A percentile compares a stretch with the other conserved stretches of the same genome.
These are phyloP conservation scores for Pistacia integerrima DNA, from an alignment of 345 rosid genomes.

Conservation along the genomic window DNA sequence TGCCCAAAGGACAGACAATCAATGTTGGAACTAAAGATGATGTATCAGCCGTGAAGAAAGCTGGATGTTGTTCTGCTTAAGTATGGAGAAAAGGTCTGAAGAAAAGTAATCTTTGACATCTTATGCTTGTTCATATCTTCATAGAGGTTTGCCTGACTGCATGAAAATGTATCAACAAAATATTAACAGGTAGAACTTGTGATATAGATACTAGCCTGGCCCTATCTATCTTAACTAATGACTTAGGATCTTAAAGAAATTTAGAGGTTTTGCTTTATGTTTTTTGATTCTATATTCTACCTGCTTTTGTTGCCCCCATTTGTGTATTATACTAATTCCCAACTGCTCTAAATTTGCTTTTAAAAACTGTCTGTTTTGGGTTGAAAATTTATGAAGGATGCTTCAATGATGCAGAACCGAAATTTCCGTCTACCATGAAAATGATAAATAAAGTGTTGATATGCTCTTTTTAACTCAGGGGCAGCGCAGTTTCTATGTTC, in stretches of 20 bases:
- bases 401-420: neutral
- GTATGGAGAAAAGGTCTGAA: neutral
- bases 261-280: constrained; percentile 2
- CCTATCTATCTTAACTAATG: neutral
- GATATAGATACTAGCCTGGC: neutral
- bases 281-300: constrained; percentile 7
- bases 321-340: constrained; percentile 8
- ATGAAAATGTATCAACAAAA: neutral
- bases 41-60: constrained; percentile 77
- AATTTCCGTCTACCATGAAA: neutral
- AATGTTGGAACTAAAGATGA: constrained; percentile 70
- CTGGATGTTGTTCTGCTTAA: constrained; percentile 74
- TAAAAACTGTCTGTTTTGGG: neutral
- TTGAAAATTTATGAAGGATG: constrained; percentile 3
- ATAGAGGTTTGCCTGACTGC: constrained; percentile 7
- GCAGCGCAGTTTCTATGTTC: neutral
- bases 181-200: constrained; percentile 15
- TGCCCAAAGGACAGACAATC: constrained; percentile 83
- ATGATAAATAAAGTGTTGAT: neutral
- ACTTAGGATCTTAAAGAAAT: constrained; percentile 13
- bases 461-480: neutral
- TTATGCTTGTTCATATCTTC: constrained; percentile 17
- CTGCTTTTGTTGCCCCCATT: neutral
- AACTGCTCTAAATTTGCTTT: constrained; percentile 7
- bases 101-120: constrained; percentile 1